A percentile compares a stretch with the other conserved stretches of the same genome.
These are phyloP conservation scores for Haplosporangium sp. DNA, from an alignment of 371 early-diverging fungal genomes.

Conservation along the genomic window DNA sequence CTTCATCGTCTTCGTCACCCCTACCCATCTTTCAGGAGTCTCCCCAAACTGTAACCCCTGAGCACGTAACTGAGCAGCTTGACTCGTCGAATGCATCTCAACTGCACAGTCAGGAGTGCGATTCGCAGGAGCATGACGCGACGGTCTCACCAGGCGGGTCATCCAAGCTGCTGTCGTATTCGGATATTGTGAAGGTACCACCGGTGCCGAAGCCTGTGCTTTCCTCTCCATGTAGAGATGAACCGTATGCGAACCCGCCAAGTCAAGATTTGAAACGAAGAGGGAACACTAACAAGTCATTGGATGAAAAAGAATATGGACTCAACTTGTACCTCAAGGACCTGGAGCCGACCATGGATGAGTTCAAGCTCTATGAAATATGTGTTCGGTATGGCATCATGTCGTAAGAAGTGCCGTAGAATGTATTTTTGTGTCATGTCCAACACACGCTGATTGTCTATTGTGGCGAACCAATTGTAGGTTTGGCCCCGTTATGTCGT, in stretches of 20 bases:
- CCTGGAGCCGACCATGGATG: slow-evolving; percentile 49
- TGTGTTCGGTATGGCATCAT: slow-evolving; percentile 33
- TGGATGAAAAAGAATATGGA: slow-evolving; percentile 46
- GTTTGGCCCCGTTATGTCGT: slow-evolving; percentile 48
- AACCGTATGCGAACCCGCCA: slow-evolving; percentile 4
- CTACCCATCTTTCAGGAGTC: background rate
- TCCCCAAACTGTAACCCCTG: background rate
- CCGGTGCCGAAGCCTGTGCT: slow-evolving; percentile 1
- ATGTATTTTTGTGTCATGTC: background rate
- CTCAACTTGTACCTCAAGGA: slow-evolving; percentile 44
- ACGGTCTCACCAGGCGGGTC: background rate
- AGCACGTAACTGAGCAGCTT: too few relatives aligned
- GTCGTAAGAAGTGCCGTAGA: too few relatives aligned
- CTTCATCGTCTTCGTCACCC: slow-evolving; percentile 14
- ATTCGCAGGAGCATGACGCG: background rate
- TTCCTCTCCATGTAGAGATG: slow-evolving; percentile 1
- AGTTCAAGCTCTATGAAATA: slow-evolving; percentile 41
- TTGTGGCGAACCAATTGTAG: slow-evolving; percentile 5
- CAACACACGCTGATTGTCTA: background rate
- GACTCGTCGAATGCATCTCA: too few relatives aligned
- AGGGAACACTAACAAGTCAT: slow-evolving; percentile 43
- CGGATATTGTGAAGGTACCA: slow-evolving; percentile 39
- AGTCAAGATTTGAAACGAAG: slow-evolving; percentile 38
- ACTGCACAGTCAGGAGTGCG: too few relatives aligned
- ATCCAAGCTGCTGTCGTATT: slow-evolving; percentile 33